Percentiles rank a stretch among this genome's conserved stretches.
Conservation (phyloP, 371 early-diverging fungal species). For the Syncephalastrum racemosum region DNA sequence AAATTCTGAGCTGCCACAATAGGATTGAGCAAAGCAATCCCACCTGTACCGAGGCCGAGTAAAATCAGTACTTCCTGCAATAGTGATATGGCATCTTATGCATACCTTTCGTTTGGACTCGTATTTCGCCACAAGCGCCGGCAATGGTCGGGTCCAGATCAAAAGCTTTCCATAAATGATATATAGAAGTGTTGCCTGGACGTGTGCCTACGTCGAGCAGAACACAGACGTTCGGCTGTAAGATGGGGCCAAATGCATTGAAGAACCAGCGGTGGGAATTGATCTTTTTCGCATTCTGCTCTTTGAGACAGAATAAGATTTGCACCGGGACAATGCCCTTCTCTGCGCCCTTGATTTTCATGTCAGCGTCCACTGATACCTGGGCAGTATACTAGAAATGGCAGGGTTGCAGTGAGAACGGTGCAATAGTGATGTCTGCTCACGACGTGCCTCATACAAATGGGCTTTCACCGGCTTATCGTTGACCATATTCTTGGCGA, state of each 20-base stretch:
- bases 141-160: conserved; percentile 66
- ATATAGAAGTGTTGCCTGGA: conserved; percentile 68
- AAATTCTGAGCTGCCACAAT: conserved; percentile 93
- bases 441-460: conserved; percentile 62
- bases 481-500: conserved; percentile 62
- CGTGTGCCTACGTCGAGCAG: conserved; percentile 85
- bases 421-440: background rate
- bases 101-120: conserved; percentile 35
- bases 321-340: conserved; percentile 79
- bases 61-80: too few species aligned
- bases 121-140: conserved; percentile 89
- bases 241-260: conserved; percentile 76
- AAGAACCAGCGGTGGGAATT: conserved; percentile 93
- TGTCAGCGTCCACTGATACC: conserved; percentile 72
- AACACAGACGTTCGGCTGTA: conserved; percentile 78
- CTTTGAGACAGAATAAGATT: conserved; percentile 80
- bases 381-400: conserved; percentile 79
- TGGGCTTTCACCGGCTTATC: conserved; percentile 69
- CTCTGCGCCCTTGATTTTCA: conserved; percentile 70
- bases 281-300: conserved; percentile 73
- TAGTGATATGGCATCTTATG: conserved; percentile 43
- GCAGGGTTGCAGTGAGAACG: background rate
- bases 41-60: conserved; percentile 80
- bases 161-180: conserved; percentile 82
- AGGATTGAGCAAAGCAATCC: conserved; percentile 72